Conservation (phyloP, 2,329 filamentous ascomycete genomes). For the Cytospora piceae region DNA sequence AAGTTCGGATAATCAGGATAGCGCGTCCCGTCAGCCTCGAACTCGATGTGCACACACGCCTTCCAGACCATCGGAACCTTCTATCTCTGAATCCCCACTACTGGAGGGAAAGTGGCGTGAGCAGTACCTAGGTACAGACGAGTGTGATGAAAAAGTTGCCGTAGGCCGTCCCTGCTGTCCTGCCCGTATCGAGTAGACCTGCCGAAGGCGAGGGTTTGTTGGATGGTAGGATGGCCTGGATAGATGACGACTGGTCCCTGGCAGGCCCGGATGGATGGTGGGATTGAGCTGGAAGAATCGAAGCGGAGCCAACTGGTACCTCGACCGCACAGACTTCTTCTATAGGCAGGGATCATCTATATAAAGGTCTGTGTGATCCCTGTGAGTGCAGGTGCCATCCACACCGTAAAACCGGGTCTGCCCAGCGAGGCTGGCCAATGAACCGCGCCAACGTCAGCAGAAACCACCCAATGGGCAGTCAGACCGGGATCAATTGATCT, state of each 20-base stretch:
- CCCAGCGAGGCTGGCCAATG: not conserved
- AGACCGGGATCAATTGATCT: not conserved
- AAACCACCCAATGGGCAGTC: not conserved
- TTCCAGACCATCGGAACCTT: not conserved
- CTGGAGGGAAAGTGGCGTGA: slow-evolving; percentile 15
- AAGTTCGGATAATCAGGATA: not conserved
- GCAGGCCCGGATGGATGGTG: no score
- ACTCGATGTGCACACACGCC: not conserved
- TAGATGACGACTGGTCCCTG: not conserved
- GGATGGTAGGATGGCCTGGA: no score
- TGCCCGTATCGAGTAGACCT: no score
- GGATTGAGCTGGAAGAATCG: not conserved
- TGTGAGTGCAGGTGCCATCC: not conserved
- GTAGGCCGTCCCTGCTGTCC: slow-evolving; percentile 3
- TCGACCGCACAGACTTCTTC: not conserved
- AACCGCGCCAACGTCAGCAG: not conserved
- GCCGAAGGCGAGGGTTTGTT: no score
- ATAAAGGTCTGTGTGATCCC: not conserved
- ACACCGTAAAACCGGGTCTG: not conserved
- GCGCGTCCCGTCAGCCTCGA: not conserved
- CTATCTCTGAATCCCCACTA: not conserved
- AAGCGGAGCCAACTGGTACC: not conserved
- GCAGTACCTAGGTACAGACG: not conserved
- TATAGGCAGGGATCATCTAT: not conserved
- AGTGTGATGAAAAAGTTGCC: slow-evolving; percentile 6